Base-by-base conservation (phyloP, 2,329 filamentous ascomycete genomes). In the Claviceps purpurea region DNA sequence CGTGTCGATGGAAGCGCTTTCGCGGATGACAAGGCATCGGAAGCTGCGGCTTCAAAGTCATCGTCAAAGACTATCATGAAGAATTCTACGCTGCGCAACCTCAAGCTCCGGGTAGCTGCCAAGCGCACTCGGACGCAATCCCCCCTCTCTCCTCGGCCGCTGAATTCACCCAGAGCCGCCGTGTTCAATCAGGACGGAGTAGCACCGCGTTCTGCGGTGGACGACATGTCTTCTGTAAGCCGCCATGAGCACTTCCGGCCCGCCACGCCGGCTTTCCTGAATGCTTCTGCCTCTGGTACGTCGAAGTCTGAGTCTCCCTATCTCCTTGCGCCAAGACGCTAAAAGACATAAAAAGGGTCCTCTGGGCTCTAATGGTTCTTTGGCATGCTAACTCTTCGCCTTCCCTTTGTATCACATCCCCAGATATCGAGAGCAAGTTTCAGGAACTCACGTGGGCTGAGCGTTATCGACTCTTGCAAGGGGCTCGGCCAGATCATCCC, bases 361-460 rank as follows among this genome's bases (percentile, higher is more conserved):
- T 4, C 30, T 11, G 30, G 30, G 10, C 30, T 34, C 10, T 34
- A 11, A 4, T 34, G 30, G 30, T 34, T 22, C 24, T 2, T 37
- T 43, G 5, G 30, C 16, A 24, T 34, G 34, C 39, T 34, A 37
- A 30, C 18, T 43, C 26, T 3, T 24, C 14, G 18, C n/a, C 34
- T 11, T 37, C 30, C 5, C 5, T 37, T n/a, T 50, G 16, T 43
- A 16, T 37, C 26, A 22, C 11, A 30, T 30, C 14, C 20, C 37
- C 57, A 77, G 76, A 74, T 34, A 74, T 79, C 57, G 65, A 72
- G 38, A 57, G 59, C 55, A 77, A 74, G 57, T 81, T 78, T 57
- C 67, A 71, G 20, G 76, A 81, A 24, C 66, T 81, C 41, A 68
- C 67, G 18, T 78, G 74, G 75, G 69, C 70, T 44, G 78, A 81